phyloP scores from a whole-genome alignment of 768 basidiomycete genomes.

The Mycena crocata region DNA sequence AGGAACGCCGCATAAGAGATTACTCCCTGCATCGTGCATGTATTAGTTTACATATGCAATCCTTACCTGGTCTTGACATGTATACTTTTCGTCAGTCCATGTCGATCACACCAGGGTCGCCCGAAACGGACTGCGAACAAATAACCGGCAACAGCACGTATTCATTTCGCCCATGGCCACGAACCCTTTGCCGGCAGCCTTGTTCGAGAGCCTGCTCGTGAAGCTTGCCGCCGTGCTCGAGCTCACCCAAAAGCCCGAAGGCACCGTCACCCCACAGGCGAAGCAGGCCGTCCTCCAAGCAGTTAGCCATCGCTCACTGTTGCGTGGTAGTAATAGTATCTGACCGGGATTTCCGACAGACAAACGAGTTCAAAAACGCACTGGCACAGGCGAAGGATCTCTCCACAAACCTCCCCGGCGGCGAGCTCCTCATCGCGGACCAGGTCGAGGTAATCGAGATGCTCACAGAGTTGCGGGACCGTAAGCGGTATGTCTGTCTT shows the following conservation, averaged over 20 bases:
- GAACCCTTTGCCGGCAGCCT: slow-evolving; percentile 54
- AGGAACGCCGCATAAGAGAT: too few relatives aligned
- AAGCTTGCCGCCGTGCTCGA: slow-evolving; percentile 73
- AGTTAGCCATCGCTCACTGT: slow-evolving; percentile 45
- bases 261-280: slow-evolving; percentile 63
- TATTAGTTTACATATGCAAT: too few relatives aligned
- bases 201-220: slow-evolving; percentile 68
- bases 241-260: slow-evolving; percentile 68
- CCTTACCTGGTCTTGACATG: too few relatives aligned
- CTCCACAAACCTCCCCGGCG: slow-evolving; percentile 72
- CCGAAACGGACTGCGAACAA: slow-evolving; percentile 14
- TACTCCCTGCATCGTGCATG: too few relatives aligned
- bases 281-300: slow-evolving; percentile 77
- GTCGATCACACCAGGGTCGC: neutral
- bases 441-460: slow-evolving; percentile 79
- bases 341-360: slow-evolving; percentile 53
- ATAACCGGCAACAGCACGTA: neutral
- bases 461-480: slow-evolving; percentile 70
- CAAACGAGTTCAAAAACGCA: slow-evolving; percentile 75
- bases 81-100: too few relatives aligned
- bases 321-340: slow-evolving; percentile 33
- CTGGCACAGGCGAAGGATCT: slow-evolving; percentile 70
- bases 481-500: slow-evolving; percentile 64
- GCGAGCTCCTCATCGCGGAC: slow-evolving; percentile 74
- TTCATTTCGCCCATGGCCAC: slow-evolving; percentile 40